Percentiles rank a stretch among this genome's conserved stretches.
Conservation (phyloP, 768 basidiomycete species). For the Porphyrellus cyaneotinctus region DNA sequence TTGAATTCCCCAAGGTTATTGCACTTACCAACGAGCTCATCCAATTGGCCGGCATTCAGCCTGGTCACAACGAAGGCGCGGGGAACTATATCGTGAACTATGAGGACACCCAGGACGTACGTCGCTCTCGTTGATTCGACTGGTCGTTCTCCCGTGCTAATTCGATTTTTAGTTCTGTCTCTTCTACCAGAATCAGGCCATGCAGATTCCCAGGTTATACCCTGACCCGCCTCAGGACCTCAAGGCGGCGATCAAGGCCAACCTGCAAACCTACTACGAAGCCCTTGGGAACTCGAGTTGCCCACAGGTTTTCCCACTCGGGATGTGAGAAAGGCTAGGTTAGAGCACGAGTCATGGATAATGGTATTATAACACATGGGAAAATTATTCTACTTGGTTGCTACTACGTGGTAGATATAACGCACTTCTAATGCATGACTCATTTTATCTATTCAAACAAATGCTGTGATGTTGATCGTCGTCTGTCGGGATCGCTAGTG, state of each 20-base stretch:
- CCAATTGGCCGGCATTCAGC: slow-evolving; percentile 1
- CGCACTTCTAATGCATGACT: too few relatives aligned
- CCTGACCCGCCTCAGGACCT: slow-evolving; percentile 16
- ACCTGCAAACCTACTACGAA: slow-evolving; percentile 11
- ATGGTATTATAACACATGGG: too few relatives aligned
- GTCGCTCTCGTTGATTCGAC: background rate
- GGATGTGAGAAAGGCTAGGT: background rate
- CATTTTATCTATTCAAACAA: too few relatives aligned
- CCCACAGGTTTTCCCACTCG: slow-evolving; percentile 13
- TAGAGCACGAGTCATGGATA: too few relatives aligned
- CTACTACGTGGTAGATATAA: too few relatives aligned
- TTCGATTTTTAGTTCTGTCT: slow-evolving; percentile 10
- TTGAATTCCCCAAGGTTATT: background rate
- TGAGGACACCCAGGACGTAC: slow-evolving; percentile 7
- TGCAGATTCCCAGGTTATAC: slow-evolving; percentile 13
- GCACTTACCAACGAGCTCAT: background rate
- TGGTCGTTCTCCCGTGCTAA: background rate
- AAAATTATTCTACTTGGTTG: too few relatives aligned
- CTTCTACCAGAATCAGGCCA: slow-evolving; percentile 15
- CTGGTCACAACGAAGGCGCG: slow-evolving; percentile 16
- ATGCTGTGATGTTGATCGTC: too few relatives aligned
- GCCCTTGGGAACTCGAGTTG: slow-evolving; percentile 8
- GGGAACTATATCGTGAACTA: slow-evolving; percentile 11
- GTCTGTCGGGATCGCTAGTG: too few relatives aligned
- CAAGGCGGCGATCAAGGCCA: slow-evolving; percentile 18